These are phyloP conservation scores for Oemleria cerasiformis DNA, from an alignment of 306 rosid species.

Conservation along the genomic window DNA sequence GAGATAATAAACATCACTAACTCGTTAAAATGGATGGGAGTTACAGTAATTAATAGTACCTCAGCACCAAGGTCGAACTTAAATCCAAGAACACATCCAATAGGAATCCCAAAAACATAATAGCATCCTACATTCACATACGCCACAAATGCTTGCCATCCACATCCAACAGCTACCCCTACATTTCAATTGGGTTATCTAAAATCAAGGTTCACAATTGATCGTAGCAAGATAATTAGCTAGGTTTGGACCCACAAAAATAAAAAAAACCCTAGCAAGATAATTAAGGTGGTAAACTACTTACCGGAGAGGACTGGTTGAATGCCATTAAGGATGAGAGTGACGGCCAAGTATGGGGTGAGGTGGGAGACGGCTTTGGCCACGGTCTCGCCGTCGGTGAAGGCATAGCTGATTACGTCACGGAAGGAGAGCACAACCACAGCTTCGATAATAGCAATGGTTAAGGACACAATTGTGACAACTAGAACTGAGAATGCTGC, in stretches of 20 bases:
- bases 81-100: slow-evolving; percentile 65
- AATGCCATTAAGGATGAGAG: slow-evolving; percentile 63
- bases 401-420: slow-evolving; percentile 57
- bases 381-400: slow-evolving; percentile 53
- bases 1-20: not conserved
- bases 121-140: slow-evolving; percentile 73
- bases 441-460: slow-evolving; percentile 43
- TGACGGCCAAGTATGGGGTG: slow-evolving; percentile 51
- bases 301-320: slow-evolving; percentile 71
- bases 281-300: no score
- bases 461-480: slow-evolving; percentile 40
- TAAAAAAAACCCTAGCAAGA: no score
- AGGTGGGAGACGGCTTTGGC: slow-evolving; percentile 61
- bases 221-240: not conserved
- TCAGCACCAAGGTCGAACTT: slow-evolving; percentile 58
- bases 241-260: not conserved
- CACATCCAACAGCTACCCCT: slow-evolving; percentile 87
- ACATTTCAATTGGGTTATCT: not conserved
- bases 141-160: slow-evolving; percentile 78
- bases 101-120: slow-evolving; percentile 55
- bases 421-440: slow-evolving; percentile 45
- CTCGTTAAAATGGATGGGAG: no score
- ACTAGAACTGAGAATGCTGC: slow-evolving; percentile 54
- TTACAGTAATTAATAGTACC: slow-evolving; percentile 20
- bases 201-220: not conserved